These are phyloP conservation scores for Eucalyptus marginata DNA, from an alignment of 345 rosid species.

Conservation along the genomic window DNA sequence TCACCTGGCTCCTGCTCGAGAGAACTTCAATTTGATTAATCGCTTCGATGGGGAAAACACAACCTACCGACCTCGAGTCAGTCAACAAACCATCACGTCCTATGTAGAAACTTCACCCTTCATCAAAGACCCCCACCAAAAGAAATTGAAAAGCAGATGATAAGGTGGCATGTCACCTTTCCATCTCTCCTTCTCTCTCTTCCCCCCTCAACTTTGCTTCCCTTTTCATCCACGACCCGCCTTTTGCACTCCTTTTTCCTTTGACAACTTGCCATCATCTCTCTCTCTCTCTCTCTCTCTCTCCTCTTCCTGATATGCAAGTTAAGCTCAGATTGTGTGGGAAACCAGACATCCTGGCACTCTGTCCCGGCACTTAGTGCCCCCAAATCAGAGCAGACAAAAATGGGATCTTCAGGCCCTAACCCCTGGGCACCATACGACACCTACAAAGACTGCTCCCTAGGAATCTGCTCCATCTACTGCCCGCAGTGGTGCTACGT, in stretches of 20 bases:
- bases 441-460: conserved; percentile 66
- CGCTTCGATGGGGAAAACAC: neutral
- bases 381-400: neutral
- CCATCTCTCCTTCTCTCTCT: neutral
- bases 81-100: neutral
- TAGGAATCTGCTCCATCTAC: conserved; percentile 63
- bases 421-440: conserved; percentile 37
- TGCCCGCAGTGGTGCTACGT: conserved; percentile 88
- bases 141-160: neutral
- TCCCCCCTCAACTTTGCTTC: conserved; percentile 16
- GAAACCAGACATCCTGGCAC: neutral
- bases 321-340: neutral
- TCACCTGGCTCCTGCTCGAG: neutral
- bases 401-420: conserved; percentile 32
- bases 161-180: conserved; percentile 8
- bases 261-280: neutral
- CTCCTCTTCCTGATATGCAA: neutral
- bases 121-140: neutral
- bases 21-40: neutral
- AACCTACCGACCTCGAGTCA: neutral
- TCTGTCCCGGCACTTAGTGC: neutral
- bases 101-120: neutral
- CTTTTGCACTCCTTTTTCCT: neutral
- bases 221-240: conserved; percentile 11
- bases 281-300: neutral